Evolutionary conservation across 805 yeast species (phyloP).

Genomic region (Myxozyma melibiosi): DNA sequence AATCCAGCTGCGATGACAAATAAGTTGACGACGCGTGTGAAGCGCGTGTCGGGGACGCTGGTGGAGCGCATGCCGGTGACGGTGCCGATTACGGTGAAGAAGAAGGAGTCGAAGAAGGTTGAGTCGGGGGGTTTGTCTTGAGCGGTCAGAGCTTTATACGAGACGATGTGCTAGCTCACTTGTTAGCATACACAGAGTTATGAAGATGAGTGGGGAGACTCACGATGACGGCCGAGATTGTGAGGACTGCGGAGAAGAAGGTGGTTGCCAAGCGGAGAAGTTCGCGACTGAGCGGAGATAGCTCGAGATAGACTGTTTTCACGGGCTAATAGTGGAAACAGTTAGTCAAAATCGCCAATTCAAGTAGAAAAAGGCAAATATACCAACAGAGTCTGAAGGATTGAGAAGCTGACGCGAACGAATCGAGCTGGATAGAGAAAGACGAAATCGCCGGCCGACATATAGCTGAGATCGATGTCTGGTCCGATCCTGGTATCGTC

Average conservation of each 20-base stretch:
- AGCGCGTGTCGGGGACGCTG: constrained; percentile 18
- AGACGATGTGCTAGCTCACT: constrained; percentile 11
- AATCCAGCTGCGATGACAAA: constrained; percentile 18
- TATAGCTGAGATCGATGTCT: constrained; percentile 16
- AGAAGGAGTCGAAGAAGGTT: constrained; percentile 22
- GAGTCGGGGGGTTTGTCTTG: constrained; percentile 7
- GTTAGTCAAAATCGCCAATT: neutral
- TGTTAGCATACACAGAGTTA: neutral
- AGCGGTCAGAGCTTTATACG: constrained; percentile 8
- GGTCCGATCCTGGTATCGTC: constrained; percentile 14
- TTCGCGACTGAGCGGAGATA: constrained; percentile 5
- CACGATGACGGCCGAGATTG: constrained; percentile 18
- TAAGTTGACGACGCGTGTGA: constrained; percentile 11
- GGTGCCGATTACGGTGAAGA: constrained; percentile 23
- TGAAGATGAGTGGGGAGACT: neutral
- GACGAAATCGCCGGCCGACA: constrained; percentile 19
- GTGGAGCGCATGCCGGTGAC: constrained; percentile 16
- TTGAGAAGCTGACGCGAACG: constrained; percentile 7
- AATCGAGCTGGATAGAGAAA: constrained; percentile 20
- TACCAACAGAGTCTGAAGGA: constrained; percentile 13
- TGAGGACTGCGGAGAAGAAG: constrained; percentile 7
- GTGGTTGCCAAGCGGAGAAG: constrained; percentile 2
- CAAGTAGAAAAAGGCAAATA: neutral
- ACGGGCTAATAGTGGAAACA: constrained; percentile 3
- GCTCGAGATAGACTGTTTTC: constrained; percentile 7